phyloP scores from a whole-genome alignment of 148 eudicot species.

The Mesembryanthemum crystallinum region DNA sequence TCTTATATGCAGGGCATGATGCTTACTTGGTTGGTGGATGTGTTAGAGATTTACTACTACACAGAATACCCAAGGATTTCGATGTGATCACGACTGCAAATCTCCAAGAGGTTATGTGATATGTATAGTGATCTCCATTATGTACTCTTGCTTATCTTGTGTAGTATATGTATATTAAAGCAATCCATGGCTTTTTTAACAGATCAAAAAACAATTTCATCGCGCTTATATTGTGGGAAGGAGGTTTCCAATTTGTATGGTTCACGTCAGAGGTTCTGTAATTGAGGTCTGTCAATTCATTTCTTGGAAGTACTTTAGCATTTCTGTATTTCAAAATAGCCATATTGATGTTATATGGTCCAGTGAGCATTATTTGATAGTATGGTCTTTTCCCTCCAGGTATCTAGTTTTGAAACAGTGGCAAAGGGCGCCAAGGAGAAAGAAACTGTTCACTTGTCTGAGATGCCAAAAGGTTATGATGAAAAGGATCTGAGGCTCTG shows the following conservation, averaged over 20 bases:
- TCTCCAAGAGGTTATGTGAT: constrained; percentile 52
- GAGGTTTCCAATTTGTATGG: constrained; percentile 81
- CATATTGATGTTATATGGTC: not conserved
- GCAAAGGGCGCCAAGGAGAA: constrained; percentile 32
- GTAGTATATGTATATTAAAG: not conserved
- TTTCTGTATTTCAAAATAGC: not conserved
- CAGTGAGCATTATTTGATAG: not conserved
- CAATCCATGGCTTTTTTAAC: constrained; percentile 14
- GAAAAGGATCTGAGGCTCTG: constrained; percentile 53
- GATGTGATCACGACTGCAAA: constrained; percentile 86
- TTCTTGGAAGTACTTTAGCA: not conserved
- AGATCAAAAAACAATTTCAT: constrained; percentile 57
- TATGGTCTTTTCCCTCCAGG: constrained; percentile 45
- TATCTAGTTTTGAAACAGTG: constrained; percentile 75
- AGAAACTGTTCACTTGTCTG: constrained; percentile 23
- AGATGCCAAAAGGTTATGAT: constrained; percentile 50
- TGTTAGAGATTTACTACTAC: constrained; percentile 82
- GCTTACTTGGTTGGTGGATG: constrained; percentile 98
- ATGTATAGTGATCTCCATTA: not conserved
- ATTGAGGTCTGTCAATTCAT: constrained; percentile 63
- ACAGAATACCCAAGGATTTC: constrained; percentile 81
- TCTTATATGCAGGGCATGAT: constrained; percentile 60
- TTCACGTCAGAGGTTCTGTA: constrained; percentile 49
- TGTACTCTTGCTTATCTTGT: not conserved
- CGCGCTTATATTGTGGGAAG: constrained; percentile 67